Base-by-base conservation (phyloP, 352 stramenopile genomes). In the Phytopythium delawarense region DNA sequence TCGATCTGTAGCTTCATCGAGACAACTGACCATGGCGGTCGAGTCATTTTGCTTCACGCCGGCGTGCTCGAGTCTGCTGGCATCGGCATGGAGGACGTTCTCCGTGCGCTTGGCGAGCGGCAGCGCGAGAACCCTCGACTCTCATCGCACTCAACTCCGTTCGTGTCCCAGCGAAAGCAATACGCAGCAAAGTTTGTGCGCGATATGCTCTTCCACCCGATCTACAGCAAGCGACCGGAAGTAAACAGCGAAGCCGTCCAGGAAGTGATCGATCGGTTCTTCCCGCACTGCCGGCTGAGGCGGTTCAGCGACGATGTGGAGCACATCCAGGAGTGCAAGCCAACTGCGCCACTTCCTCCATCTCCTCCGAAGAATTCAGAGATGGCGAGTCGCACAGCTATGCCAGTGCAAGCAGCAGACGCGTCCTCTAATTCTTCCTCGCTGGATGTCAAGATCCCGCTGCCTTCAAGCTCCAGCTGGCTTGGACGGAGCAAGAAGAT, bases 141-240 rank as follows among this genome's bases (percentile, higher is more conserved):
- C 34, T 51, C 44, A n/a, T 61, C 61, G 8, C 72, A 57, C 34
- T 56, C 39, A 18, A 54, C 40, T 6, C 64, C 57, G 21, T 69
- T 65, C 15, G 55, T 70, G 6, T 71, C 65, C 18, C 63, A 70
- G 1, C 71, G 87, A 23, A 87, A 87, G 37, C 70, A 81, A 32
- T 70, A 82, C 53, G 67, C 81, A 13, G 72, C 76, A 9, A 71
- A 70, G 15, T 92, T 92, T 69, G 81, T 92, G 46, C 78, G 84
- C 2, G 81, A 92, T 55, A 85, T 91, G 57, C 61, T 92, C 37
- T 91, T 92, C 71, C 81, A 91, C 44, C 76, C 79, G 15, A 66
- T 91, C 56, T 92, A 91, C 69, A 71, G 72, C 25, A 81, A 84
- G 60, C 72, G 75, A 0, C 61, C 71, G 4, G 76, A 88, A 20